Evolutionary conservation across 2,329 filamentous ascomycete genomes (phyloP).

Genomic region (Talaromyces albobiverticillius): DNA sequence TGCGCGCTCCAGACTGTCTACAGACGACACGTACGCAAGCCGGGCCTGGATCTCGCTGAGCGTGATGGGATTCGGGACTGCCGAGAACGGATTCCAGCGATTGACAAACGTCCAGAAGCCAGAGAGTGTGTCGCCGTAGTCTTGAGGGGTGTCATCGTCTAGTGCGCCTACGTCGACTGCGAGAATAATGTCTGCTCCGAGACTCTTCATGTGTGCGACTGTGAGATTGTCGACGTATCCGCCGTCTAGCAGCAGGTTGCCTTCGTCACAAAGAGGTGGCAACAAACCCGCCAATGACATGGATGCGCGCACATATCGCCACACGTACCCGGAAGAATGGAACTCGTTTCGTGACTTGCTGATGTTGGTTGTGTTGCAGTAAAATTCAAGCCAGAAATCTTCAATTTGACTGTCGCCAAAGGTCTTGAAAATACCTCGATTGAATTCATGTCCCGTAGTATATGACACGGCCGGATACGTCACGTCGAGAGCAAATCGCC

Average conservation of each 20-base stretch:
- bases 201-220: slow-evolving; percentile 92
- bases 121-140: slow-evolving; percentile 89
- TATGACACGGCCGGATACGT: slow-evolving; percentile 97
- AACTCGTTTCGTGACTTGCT: slow-evolving; percentile 89
- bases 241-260: slow-evolving; percentile 92
- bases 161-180: slow-evolving; percentile 91
- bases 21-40: slow-evolving; percentile 89
- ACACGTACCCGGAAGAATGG: slow-evolving; percentile 94
- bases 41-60: slow-evolving; percentile 93
- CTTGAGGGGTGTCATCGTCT: slow-evolving; percentile 87
- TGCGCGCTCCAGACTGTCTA: slow-evolving; percentile 89
- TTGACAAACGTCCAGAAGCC: slow-evolving; percentile 95
- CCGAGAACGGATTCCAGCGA: slow-evolving; percentile 93
- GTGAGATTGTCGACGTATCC: slow-evolving; percentile 97
- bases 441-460: slow-evolving; percentile 98
- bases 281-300: slow-evolving; percentile 94
- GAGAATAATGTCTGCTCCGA: slow-evolving; percentile 92
- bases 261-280: slow-evolving; percentile 93
- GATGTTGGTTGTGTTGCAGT: slow-evolving; percentile 99
- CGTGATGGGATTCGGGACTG: slow-evolving; percentile 86
- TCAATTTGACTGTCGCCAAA: slow-evolving; percentile 97
- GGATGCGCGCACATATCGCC: slow-evolving; percentile 92
- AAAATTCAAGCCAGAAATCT: slow-evolving; percentile 98
- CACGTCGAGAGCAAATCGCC: slow-evolving; percentile 94
- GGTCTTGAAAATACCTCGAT: slow-evolving; percentile 96